These are phyloP conservation scores for Escovopsis sp. DNA, from an alignment of 2,329 filamentous ascomycete genomes.

Conservation along the genomic window DNA sequence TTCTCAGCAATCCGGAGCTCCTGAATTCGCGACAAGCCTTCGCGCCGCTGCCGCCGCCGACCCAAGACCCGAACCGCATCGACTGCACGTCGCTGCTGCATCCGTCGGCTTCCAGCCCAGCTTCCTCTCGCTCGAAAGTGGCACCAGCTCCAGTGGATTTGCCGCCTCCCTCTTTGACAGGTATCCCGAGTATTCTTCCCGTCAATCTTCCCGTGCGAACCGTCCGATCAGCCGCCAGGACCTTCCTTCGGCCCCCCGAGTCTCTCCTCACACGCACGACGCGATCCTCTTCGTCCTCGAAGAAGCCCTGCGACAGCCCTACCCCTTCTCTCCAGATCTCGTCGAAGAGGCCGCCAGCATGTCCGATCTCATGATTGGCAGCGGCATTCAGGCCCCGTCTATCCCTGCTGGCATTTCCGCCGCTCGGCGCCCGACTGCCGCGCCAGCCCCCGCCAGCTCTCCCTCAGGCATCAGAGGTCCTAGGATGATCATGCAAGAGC, in stretches of 20 bases:
- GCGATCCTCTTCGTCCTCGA: constrained; percentile 88
- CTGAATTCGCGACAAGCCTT: constrained; percentile 39
- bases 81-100: constrained; percentile 31
- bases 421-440: constrained; percentile 30
- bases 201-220: neutral
- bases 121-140: constrained; percentile 12
- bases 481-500: constrained; percentile 81
- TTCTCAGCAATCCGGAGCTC: constrained; percentile 20
- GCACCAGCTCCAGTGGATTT: constrained; percentile 19
- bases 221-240: constrained; percentile 18
- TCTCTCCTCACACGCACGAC: constrained; percentile 73
- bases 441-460: constrained; percentile 37
- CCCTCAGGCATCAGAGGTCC: constrained; percentile 64
- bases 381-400: constrained; percentile 37
- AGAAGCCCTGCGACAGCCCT: constrained; percentile 71
- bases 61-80: constrained; percentile 26
- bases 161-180: constrained; percentile 19
- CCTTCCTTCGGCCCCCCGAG: constrained; percentile 35
- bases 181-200: constrained; percentile 4
- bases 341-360: constrained; percentile 84
- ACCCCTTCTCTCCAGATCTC: constrained; percentile 68
- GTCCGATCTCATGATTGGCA: constrained; percentile 59
- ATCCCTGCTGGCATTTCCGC: constrained; percentile 41
- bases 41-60: constrained; percentile 22
- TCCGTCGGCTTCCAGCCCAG: constrained; percentile 33